These are phyloP conservation scores for Trichosanthes cucumerina DNA, from an alignment of 306 rosid genomes.

Conservation along the genomic window DNA sequence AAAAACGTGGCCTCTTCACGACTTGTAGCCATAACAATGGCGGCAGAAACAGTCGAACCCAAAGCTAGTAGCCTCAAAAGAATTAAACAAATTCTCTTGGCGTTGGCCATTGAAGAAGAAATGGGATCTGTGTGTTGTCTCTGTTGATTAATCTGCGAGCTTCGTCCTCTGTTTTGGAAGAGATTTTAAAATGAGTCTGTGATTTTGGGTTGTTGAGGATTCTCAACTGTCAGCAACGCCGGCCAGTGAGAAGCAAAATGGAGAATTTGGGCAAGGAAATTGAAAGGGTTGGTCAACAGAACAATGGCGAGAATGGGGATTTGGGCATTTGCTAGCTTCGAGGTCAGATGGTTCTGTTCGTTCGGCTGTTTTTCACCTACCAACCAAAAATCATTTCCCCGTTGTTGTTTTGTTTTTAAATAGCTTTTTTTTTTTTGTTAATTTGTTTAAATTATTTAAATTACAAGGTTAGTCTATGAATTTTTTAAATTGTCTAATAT, in stretches of 20 bases:
- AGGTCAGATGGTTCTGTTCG: not conserved
- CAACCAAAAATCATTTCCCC: not conserved
- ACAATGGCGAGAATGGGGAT: not conserved
- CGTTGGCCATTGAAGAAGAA: conserved; percentile 25
- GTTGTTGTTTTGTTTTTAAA: too few relatives aligned
- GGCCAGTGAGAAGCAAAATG: not conserved
- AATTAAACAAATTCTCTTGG: conserved; percentile 35
- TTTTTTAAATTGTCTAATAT: too few relatives aligned
- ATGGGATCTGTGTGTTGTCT: not conserved
- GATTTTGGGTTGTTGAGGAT: not conserved
- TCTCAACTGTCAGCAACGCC: not conserved
- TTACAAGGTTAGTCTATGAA: too few relatives aligned
- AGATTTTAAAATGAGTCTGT: not conserved
- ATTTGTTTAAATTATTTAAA: too few relatives aligned
- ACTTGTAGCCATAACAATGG: conserved; percentile 70
- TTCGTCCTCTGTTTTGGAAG: not conserved
- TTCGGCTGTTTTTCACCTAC: conserved; percentile 1
- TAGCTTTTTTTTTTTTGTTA: not conserved
- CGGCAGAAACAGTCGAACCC: conserved; percentile 53
- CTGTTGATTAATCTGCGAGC: not conserved
- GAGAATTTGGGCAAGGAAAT: not conserved
- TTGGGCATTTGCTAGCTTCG: not conserved
- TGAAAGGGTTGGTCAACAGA: conserved; percentile 2
- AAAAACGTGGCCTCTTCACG: conserved; percentile 35
- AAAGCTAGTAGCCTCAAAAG: conserved; percentile 52